Conservation (phyloP, 2,329 filamentous ascomycete genomes). For the Pseudogymnoascus sp. region DNA sequence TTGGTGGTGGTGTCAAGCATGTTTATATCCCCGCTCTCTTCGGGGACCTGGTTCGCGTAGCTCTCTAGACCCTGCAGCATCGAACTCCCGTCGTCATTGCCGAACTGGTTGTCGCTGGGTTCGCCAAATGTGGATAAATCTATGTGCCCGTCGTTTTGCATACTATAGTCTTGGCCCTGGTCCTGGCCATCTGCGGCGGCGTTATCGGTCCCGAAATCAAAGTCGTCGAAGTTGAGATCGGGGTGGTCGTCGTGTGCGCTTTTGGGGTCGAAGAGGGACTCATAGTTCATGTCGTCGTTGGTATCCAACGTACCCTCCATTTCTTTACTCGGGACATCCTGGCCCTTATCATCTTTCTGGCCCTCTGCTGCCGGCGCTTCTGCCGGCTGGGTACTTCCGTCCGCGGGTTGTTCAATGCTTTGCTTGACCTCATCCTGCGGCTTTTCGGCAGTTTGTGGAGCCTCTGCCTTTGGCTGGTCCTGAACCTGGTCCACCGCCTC, state of each 20-base stretch:
- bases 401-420: background rate
- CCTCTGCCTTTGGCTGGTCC: background rate
- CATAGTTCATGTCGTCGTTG: slow-evolving; percentile 21
- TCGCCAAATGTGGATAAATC: slow-evolving; percentile 26
- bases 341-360: background rate
- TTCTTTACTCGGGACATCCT: background rate
- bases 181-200: slow-evolving; percentile 15
- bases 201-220: slow-evolving; percentile 22
- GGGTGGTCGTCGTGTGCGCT: slow-evolving; percentile 15
- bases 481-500: background rate
- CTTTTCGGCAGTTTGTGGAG: background rate
- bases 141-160: slow-evolving; percentile 19
- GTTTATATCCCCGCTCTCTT: slow-evolving; percentile 16
- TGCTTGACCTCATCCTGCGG: background rate
- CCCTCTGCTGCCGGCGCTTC: too few species aligned
- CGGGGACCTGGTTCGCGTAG: slow-evolving; percentile 30
- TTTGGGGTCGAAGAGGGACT: slow-evolving; percentile 23
- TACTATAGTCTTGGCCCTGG: slow-evolving; percentile 16
- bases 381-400: background rate
- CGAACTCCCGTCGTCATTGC: slow-evolving; percentile 25
- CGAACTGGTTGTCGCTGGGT: slow-evolving; percentile 5
- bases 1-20: slow-evolving; percentile 18
- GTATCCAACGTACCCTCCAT: slow-evolving; percentile 12
- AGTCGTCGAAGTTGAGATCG: slow-evolving; percentile 22
- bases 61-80: slow-evolving; percentile 34